Evolutionary conservation across 768 basidiomycete species (phyloP).

Genomic region (Pisolithus microcarpus): DNA sequence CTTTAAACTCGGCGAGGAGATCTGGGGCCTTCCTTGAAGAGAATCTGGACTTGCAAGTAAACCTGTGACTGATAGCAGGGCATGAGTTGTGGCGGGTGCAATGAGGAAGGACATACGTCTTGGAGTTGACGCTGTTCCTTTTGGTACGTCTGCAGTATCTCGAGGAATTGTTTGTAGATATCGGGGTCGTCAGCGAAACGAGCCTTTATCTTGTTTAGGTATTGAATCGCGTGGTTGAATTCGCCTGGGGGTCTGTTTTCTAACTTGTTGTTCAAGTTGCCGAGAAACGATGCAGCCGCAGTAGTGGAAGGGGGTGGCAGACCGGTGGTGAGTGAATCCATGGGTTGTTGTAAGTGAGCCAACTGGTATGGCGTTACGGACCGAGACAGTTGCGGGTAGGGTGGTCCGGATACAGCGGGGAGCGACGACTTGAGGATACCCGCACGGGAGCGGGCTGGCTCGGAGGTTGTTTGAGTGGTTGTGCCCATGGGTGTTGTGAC

Average conservation of each 20-base stretch:
- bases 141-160: slow-evolving; percentile 82
- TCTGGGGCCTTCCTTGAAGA: slow-evolving; percentile 82
- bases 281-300: slow-evolving; percentile 61
- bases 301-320: slow-evolving; percentile 42
- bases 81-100: slow-evolving; percentile 6
- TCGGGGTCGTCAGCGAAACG: slow-evolving; percentile 85
- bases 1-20: slow-evolving; percentile 72
- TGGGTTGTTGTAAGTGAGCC: slow-evolving; percentile 21
- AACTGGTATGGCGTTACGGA: slow-evolving; percentile 48
- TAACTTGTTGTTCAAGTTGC: slow-evolving; percentile 46
- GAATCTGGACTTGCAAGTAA: slow-evolving; percentile 68
- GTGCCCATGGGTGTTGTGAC: slow-evolving; percentile 77
- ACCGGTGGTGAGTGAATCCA: slow-evolving; percentile 41
- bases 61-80: slow-evolving; percentile 52
- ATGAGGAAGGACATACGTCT: slow-evolving; percentile 45
- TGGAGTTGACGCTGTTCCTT: slow-evolving; percentile 71
- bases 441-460: slow-evolving; percentile 21
- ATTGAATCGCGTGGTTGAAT: slow-evolving; percentile 93
- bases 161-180: slow-evolving; percentile 85
- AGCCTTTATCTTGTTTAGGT: slow-evolving; percentile 97
- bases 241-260: slow-evolving; percentile 56
- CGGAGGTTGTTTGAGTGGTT: slow-evolving; percentile 53
- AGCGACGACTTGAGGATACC: slow-evolving; percentile 19
- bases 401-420: slow-evolving; percentile 27
- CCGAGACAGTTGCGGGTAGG: slow-evolving; percentile 32